Conservation (phyloP, 2,329 filamentous ascomycete genomes). For the Sporothrix sp. region DNA sequence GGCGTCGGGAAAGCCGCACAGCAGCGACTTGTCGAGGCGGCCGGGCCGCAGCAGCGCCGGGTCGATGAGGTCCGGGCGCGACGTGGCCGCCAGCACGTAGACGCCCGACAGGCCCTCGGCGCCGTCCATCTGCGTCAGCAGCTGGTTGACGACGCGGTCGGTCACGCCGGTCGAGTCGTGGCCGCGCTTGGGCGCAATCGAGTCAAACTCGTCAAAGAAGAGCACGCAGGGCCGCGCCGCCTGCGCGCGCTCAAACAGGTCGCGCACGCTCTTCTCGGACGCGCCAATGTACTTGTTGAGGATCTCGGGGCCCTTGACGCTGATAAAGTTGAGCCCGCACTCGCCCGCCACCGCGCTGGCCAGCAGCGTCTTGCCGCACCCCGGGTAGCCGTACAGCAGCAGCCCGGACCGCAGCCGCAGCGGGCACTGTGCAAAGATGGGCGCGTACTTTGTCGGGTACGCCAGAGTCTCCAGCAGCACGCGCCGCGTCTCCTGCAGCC, state of each 20-base stretch:
- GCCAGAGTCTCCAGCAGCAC: slow-evolving; percentile 91
- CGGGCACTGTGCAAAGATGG: slow-evolving; percentile 93
- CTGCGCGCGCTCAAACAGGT: slow-evolving; percentile 85
- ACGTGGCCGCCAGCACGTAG: slow-evolving; percentile 92
- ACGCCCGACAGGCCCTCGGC: slow-evolving; percentile 91
- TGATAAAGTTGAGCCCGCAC: slow-evolving; percentile 96
- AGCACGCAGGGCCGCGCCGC: slow-evolving; percentile 88
- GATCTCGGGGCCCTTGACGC: slow-evolving; percentile 95
- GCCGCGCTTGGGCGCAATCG: slow-evolving; percentile 91
- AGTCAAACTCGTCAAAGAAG: slow-evolving; percentile 98
- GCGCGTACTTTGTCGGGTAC: slow-evolving; percentile 95
- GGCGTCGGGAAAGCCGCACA: slow-evolving; percentile 77
- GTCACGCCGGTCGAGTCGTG: slow-evolving; percentile 98
- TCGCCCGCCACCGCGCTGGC: slow-evolving; percentile 96
- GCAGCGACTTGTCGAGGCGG: slow-evolving; percentile 80
- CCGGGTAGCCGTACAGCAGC: slow-evolving; percentile 87
- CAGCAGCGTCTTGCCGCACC: slow-evolving; percentile 91
- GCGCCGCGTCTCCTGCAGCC: slow-evolving; percentile 73
- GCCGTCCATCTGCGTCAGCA: slow-evolving; percentile 97
- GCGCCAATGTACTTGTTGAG: slow-evolving; percentile 99
- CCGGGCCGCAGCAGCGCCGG: slow-evolving; percentile 86
- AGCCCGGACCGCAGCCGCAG: slow-evolving; percentile 88
- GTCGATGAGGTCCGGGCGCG: slow-evolving; percentile 87
- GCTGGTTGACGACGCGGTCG: slow-evolving; percentile 94
- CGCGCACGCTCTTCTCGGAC: slow-evolving; percentile 89